These are phyloP conservation scores for Trichophyton simii DNA, from an alignment of 2,329 filamentous ascomycete species.

Conservation along the genomic window DNA sequence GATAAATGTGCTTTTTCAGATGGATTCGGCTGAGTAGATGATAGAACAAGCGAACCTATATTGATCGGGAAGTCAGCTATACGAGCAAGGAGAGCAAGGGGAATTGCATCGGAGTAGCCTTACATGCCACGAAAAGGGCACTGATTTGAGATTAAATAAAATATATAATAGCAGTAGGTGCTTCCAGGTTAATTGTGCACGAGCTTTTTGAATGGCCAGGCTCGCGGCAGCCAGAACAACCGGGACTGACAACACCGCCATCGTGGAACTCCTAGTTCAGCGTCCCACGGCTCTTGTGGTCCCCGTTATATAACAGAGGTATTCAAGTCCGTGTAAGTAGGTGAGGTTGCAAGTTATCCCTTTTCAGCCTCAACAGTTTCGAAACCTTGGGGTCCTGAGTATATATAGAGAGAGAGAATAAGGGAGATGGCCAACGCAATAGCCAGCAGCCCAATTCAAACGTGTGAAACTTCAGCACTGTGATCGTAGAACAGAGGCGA, in stretches of 20 bases:
- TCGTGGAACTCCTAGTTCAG: background rate
- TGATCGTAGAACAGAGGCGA: background rate
- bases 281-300: background rate
- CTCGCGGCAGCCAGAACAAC: background rate
- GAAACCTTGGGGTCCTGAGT: background rate
- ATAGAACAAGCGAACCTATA: conserved; percentile 47
- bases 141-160: conserved; percentile 57
- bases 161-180: conserved; percentile 40
- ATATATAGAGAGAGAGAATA: background rate
- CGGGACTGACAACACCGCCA: conserved; percentile 2
- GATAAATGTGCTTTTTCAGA: conserved; percentile 32
- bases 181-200: conserved; percentile 20
- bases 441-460: background rate
- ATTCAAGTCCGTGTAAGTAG: background rate
- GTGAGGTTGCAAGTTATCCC: background rate
- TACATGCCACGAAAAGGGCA: conserved; percentile 68
- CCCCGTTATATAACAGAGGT: background rate
- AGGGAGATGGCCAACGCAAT: background rate
- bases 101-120: conserved; percentile 18
- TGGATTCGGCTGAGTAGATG: conserved; percentile 45
- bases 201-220: conserved; percentile 6
- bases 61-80: conserved; percentile 8
- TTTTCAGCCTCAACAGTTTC: background rate
- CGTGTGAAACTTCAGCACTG: background rate
- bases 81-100: conserved; percentile 27